These are phyloP conservation scores for Keithomyces neogunnii DNA, from an alignment of 2,329 filamentous ascomycete genomes.

Conservation along the genomic window DNA sequence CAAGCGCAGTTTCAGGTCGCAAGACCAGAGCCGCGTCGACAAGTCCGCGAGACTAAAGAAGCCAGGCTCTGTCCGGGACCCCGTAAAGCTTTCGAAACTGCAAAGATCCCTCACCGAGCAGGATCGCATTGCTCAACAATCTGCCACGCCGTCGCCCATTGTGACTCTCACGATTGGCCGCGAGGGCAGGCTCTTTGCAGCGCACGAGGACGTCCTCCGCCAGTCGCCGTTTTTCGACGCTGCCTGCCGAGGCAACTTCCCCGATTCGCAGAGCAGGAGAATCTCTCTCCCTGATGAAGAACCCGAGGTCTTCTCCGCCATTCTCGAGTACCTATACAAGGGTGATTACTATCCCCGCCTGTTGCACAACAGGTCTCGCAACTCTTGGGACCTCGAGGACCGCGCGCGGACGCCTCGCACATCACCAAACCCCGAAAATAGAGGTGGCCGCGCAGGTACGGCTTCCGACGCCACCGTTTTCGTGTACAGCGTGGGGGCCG, in stretches of 20 bases:
- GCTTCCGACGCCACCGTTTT: constrained; percentile 53
- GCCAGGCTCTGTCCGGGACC: constrained; percentile 51
- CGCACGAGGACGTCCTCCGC: constrained; percentile 84
- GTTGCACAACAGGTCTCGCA: constrained; percentile 75
- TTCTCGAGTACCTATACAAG: constrained; percentile 97
- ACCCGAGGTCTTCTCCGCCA: constrained; percentile 84
- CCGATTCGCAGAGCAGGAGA: constrained; percentile 69
- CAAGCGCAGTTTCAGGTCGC: constrained; percentile 80
- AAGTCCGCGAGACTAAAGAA: constrained; percentile 79
- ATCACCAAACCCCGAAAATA: constrained; percentile 43
- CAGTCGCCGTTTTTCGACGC: constrained; percentile 78
- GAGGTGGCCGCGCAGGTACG: constrained; percentile 35
- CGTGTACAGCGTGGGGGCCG: constrained; percentile 63
- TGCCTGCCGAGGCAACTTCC: constrained; percentile 62
- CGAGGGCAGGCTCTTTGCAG: constrained; percentile 86
- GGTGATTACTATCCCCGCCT: constrained; percentile 90
- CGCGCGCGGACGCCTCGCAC: constrained; percentile 31
- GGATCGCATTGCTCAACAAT: constrained; percentile 22
- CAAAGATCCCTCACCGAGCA: constrained; percentile 68
- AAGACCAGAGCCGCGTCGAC: constrained; percentile 66
- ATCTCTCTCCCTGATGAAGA: constrained; percentile 68
- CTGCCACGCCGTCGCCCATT: constrained; percentile 55
- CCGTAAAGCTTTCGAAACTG: constrained; percentile 74
- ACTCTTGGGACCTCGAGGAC: constrained; percentile 86
- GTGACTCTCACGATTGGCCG: constrained; percentile 77